Base-by-base conservation (phyloP, 1,284 basidiomycete genomes). In the Baeospora myosura region DNA sequence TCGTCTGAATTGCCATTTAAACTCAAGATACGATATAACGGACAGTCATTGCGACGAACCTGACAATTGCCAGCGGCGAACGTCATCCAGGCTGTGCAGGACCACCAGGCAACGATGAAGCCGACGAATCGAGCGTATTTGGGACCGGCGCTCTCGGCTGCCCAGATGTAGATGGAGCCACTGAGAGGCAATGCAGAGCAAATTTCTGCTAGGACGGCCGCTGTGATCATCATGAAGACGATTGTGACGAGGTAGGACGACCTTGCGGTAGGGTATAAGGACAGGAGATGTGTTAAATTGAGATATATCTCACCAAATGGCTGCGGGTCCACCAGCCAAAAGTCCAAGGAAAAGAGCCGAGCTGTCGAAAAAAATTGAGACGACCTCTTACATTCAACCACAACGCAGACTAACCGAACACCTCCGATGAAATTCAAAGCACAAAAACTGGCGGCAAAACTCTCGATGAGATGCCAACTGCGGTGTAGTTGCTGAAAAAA, bases 141-240 rank as follows among this genome's bases (percentile, higher is more conserved):
- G 10, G 80, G 80, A 2, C 88, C 88, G 3, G 86, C 89, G 50
- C 87, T 88, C 55, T 89, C 88, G 21, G 88, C 88, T 0, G 87
- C 84, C 89, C 89, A 92, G 44, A 90, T 80, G 61, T 92, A 92
- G 59, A 92, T 91, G 5, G 87, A 90, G 5, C 89, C 89, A 42
- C 85, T 88, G 32, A 91, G 62, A 2, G 88, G 88, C 14, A 91
- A 65, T 2, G 87, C 87, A 28, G 88, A 90, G 59, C 88, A 91
- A 35, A 91, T 78, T 57, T 93, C 89, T 17, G 89, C 88, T 23
- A 93, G 68, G 25, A 90, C 81, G 8, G 76, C 79, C 2, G 89
- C 89, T 3, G 86, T 91, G 42, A 92, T 88, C 53, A 72, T 74
- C 85, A 88, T 88, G 61, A 88, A 87, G 32, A 89, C 59, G 56